phyloP scores from a whole-genome alignment of 192 early-diverging fungal genomes.

The Entomortierella beljakovae region DNA sequence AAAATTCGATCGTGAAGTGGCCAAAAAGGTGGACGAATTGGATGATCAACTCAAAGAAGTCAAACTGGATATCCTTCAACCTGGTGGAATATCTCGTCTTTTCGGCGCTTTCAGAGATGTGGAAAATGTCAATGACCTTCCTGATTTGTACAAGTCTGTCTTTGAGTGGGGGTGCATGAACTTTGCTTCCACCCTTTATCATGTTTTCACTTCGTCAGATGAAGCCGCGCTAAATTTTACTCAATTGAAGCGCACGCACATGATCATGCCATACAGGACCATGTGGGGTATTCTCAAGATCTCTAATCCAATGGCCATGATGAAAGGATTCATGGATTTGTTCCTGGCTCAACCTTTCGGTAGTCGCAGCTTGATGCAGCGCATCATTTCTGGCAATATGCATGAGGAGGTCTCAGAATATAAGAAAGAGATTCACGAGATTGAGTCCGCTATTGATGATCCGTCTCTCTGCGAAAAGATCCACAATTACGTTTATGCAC shows the following conservation, averaged over 20 bases:
- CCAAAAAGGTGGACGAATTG: conserved; percentile 58
- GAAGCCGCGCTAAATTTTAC: conserved; percentile 59
- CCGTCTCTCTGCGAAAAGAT: conserved; percentile 62
- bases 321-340: conserved; percentile 66
- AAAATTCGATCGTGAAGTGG: conserved; percentile 60
- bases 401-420: conserved; percentile 61
- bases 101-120: conserved; percentile 34
- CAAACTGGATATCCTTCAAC: conserved; percentile 58
- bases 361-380: conserved; percentile 62
- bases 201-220: conserved; percentile 66
- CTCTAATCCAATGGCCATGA: conserved; percentile 67
- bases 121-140: conserved; percentile 56
- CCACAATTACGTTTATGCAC: conserved; percentile 57
- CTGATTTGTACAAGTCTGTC: conserved; percentile 52
- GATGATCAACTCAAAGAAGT: conserved; percentile 60
- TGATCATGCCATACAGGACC: conserved; percentile 63
- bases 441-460: conserved; percentile 49
- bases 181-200: conserved; percentile 68
- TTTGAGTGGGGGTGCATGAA: conserved; percentile 71
- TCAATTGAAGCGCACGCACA: conserved; percentile 64
- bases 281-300: conserved; percentile 62
- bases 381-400: conserved; percentile 65
- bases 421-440: conserved; percentile 57
- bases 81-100: conserved; percentile 42
- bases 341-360: conserved; percentile 73